Evolutionary conservation across 2,329 filamentous ascomycete genomes (phyloP), one percentile per base, ranked within the genome.

Genomic region (Nemania diffusa): DNA sequence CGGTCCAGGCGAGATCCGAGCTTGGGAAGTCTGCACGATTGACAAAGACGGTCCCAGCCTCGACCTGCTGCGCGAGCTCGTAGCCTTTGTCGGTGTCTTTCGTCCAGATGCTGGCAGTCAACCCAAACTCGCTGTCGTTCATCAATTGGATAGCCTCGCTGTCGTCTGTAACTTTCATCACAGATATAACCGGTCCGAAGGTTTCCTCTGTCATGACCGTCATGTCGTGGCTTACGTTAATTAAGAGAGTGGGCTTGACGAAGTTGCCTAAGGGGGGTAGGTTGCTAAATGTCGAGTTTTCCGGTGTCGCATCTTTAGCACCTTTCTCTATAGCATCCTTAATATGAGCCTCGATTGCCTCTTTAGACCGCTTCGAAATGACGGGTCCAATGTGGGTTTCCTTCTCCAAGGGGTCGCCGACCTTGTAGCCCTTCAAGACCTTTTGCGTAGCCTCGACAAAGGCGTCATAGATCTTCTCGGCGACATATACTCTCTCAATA

Each of bases 81-180:
- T 94, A 89, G 17, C 91, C 95, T 76, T 85, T 90, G 52, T 83
- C 84, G 2, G 90, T 88, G 76, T 98, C 93, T 79, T 96, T 97
- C 65, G 94, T 97, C 95, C 95, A 98, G 75, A 98, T 94, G 75
- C 93, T 97, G n/a, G 94, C 95, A 3, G 95, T 97, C 69, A 98
- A 85, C 5, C 95, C 95, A 77, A 97, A 97, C 71, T 97, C 90
- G 81, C 92, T 96, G 78, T 97, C 94, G 75, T 97, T 97, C 94
- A 98, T 97, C 57, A 95, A 82, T 72, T 84, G 82, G 69, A 97
- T 82, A 1, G 95, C 95, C 80, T 97, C 93, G 20, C 87, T 87
- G 75, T 97, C 95, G 72, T 84, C 84, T 76, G 88, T 88, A 69
- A 97, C 94, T 79, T 92, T 92, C 90, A 95, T 93, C 20, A 97